Conservation (phyloP, 352 stramenopile genomes). For the Pythium oligandrum region DNA sequence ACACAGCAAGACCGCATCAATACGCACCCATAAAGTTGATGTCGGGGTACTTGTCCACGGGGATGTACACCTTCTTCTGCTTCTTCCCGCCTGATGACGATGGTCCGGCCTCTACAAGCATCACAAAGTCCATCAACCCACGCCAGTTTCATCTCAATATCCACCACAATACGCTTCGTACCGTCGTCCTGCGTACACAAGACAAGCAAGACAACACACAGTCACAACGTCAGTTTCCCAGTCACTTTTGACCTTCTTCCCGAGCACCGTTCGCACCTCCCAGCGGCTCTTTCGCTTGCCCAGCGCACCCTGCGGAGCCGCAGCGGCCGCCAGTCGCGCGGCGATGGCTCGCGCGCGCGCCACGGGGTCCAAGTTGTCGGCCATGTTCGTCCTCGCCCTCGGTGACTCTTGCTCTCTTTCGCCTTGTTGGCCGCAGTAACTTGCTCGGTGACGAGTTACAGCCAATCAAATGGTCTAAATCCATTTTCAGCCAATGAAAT, state of each 20-base stretch:
- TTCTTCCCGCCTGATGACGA: conserved; percentile 47
- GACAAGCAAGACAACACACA: not conserved
- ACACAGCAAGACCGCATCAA: not conserved
- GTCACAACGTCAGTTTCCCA: conserved; percentile 5
- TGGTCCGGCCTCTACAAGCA: conserved; percentile 3
- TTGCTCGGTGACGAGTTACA: too few species aligned
- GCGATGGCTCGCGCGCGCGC: conserved; percentile 80
- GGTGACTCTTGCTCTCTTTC: conserved; percentile 3
- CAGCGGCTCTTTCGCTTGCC: conserved; percentile 84
- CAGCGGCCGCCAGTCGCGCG: conserved; percentile 61
- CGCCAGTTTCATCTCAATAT: not conserved
- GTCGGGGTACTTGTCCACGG: conserved; percentile 88
- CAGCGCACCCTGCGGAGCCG: conserved; percentile 63
- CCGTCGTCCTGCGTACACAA: conserved; percentile 33
- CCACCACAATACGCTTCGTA: conserved; percentile 10
- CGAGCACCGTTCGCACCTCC: conserved; percentile 41
- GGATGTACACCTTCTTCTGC: conserved; percentile 90
- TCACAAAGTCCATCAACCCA: not conserved
- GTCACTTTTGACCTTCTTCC: not conserved
- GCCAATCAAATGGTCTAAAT: not conserved
- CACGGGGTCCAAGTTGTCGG: conserved; percentile 65
- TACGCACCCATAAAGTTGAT: conserved; percentile 90
- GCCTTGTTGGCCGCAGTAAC: not conserved
- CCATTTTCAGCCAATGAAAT: conserved; percentile 38
- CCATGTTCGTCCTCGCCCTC: conserved; percentile 18